phyloP scores from a whole-genome alignment of 2,329 filamentous ascomycete species.

The Aspergillus fumigatus region DNA sequence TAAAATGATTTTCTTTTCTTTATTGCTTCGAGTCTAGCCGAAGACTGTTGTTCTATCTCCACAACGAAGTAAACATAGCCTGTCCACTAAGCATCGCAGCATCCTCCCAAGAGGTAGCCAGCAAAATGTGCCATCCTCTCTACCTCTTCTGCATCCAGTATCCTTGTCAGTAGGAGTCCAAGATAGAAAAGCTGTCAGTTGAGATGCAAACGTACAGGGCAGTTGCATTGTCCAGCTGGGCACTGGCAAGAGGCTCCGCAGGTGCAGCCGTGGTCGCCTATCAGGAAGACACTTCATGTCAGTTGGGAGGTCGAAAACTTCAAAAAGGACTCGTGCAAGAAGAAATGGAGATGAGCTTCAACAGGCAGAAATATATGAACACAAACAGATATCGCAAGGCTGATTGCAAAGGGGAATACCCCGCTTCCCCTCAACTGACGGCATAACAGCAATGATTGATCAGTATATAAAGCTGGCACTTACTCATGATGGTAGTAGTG shows the following conservation, averaged over 20 bases:
- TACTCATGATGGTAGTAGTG: slow-evolving; percentile 8
- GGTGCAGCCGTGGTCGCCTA: slow-evolving; percentile 37
- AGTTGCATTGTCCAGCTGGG: slow-evolving; percentile 38
- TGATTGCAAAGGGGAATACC: not conserved
- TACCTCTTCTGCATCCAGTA: not conserved
- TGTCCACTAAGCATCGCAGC: not conserved
- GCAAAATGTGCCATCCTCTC: not conserved
- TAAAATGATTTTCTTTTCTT: not conserved
- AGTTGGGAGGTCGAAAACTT: slow-evolving; percentile 11
- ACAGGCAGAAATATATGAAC: not conserved
- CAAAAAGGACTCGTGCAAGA: not conserved
- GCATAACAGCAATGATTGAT: not conserved
- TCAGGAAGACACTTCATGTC: not conserved
- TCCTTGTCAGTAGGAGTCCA: not conserved
- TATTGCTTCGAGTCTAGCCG: not conserved
- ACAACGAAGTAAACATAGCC: not conserved
- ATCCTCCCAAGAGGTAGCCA: not conserved
- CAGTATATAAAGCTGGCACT: not conserved
- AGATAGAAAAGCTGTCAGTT: not conserved
- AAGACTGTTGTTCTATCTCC: not conserved
- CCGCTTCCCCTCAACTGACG: not conserved
- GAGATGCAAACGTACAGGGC: slow-evolving; percentile 29
- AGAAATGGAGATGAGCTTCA: not conserved
- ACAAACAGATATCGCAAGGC: not conserved
- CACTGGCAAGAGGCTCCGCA: slow-evolving; percentile 40